Base-by-base conservation (phyloP, 306 rosid genomes). In the Alnus rubra region DNA sequence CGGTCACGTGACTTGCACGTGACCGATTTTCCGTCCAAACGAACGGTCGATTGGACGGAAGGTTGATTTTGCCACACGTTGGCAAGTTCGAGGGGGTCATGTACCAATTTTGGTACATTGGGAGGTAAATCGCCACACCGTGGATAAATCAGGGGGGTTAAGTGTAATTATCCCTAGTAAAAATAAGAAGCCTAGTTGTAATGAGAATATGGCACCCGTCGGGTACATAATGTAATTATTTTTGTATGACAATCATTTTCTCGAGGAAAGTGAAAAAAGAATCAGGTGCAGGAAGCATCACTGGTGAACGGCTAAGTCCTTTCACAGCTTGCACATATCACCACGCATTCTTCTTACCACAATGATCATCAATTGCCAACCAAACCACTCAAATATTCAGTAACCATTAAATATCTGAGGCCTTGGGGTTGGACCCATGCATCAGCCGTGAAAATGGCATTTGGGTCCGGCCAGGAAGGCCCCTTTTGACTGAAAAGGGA, bases 361-460 rank as follows among this genome's bases (percentile, higher is more conserved):
- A 5, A 74, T 23, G 39, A 19, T 82, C 77, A 78, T 76, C 74
- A 74, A 68, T 8, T 68, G 80, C 75, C 82, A 76, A 76, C 76
- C 62, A 50, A 77, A 75, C 37, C 63, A 68, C 48, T 45, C 42
- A 23, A 45, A 5, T 47, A 79, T 51, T 77, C 76, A 94, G 87
- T 92, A 95, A 68, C 99, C 99, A 82, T 95, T 95, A 69, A 95
- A n/a, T n/a, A n/a, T 91, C 82, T 90, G 97, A 74, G 98, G 93
- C 83, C 98, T 93, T 39, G 96, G 77, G 4, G 96, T 81, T 7
- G 97, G 88, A 47, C 93, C 93, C 88, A 82, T n/a, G n/a, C n/a
- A n/a, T 91, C 80, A 96, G 88, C 79, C 99, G 90, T 0, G 99
- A 96, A 83, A 96, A 96, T 4, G 99, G 98, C 69, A 90, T 35